These are phyloP conservation scores for Trichophyton rubrum DNA, from an alignment of 2,329 filamentous ascomycete species.

Conservation along the genomic window DNA sequence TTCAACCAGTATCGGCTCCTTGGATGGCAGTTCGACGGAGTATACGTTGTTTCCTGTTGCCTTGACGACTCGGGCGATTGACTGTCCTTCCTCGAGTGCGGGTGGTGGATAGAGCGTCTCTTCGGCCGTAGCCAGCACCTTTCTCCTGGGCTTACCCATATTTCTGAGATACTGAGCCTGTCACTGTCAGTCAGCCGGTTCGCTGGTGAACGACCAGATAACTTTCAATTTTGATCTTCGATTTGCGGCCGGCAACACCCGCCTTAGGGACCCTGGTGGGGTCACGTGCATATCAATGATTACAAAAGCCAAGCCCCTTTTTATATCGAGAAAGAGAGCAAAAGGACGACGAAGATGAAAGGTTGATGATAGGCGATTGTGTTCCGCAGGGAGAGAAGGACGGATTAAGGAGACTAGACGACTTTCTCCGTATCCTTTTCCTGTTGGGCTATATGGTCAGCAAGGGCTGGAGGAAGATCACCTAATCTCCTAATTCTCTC, in stretches of 20 bases:
- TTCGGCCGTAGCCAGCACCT: constrained; percentile 63
- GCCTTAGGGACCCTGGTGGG: not conserved
- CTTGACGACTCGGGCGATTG: constrained; percentile 65
- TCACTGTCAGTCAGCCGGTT: not conserved
- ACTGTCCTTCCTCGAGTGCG: constrained; percentile 39
- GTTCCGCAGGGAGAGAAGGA: too few species aligned
- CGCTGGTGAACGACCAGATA: too few species aligned
- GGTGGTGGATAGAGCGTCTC: constrained; percentile 53
- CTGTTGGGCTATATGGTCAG: too few species aligned
- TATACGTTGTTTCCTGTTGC: constrained; percentile 85
- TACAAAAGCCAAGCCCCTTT: not conserved
- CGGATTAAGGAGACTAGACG: too few species aligned
- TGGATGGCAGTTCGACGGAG: constrained; percentile 57
- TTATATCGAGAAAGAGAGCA: not conserved
- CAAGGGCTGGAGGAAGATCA: too few species aligned
- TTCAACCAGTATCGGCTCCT: constrained; percentile 59
- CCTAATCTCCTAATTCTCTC: too few species aligned
- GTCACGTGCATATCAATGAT: not conserved
- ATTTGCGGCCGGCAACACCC: too few species aligned
- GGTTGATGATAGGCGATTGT: too few species aligned
- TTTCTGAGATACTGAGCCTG: not conserved
- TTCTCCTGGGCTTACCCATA: constrained; percentile 67
- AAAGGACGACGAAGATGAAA: not conserved
- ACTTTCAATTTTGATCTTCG: too few species aligned
- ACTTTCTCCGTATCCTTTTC: too few species aligned